Evolutionary conservation across 495 filamentous ascomycete species (phyloP), one percentile per base, ranked within the genome.

Genomic region (Chaetomidium leptoderma): DNA sequence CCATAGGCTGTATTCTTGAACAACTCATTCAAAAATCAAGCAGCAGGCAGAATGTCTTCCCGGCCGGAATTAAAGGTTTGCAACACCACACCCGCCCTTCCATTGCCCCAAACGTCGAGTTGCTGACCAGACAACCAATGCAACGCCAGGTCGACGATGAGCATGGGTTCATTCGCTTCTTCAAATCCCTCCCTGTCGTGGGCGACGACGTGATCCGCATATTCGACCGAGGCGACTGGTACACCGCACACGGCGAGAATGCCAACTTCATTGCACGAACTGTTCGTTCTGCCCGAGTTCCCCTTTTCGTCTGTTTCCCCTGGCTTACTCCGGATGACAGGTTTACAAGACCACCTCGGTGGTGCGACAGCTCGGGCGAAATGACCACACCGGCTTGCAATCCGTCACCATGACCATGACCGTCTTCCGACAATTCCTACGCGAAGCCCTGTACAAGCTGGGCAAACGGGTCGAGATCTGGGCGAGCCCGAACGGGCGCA

Each of bases 311-410:
- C 6, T 45, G 2, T 27, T 57, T n/a, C 13, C 0, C 4, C 19
- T 17, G 17, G 26, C 58, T 47, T 4, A 61, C 40, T 11, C 39
- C 24, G n/a, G 17, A 10, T 27, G 53, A 29, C 64, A 87, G 83
- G 87, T 97, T 49, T 97, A 97, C 79, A 96, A 96, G 75, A 97
- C 95, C 7, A 97, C 92, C 13, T 95, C 95, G 3, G 92, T 98
- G 11, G 80, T 98, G 14, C 84, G 91, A 43, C 89, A 93, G 67
- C 81, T 98, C 3, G 93, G 93, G 50, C 82, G 84, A 63, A 89
- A 82, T 65, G 87, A 91, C 63, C 84, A 86, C 46, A 86, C 86
- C 50, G 90, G 90, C 43, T 79, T 98, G 5, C 81, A 91, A 5
- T 97, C 95, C 10, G 93, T 97, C 36, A 96, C 92, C 14, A 86